Evolutionary conservation across 352 stramenopile genomes (phyloP), one percentile per base, ranked within the genome.

Genomic region (Globisporangium radiosum): DNA sequence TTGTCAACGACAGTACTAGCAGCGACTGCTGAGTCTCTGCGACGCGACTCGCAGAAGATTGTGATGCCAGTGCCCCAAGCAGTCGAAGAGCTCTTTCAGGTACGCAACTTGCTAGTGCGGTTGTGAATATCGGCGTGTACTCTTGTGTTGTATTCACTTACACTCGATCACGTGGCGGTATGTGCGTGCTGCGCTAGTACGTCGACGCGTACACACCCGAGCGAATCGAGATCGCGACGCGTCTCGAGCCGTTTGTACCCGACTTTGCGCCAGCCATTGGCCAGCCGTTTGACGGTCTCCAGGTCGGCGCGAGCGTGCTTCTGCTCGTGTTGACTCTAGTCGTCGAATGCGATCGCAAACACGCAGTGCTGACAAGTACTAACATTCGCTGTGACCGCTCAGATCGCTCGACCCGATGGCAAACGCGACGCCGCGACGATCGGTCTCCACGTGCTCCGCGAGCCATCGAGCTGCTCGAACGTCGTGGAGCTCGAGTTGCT

Each of bases 241-340:
- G 73, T 44, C 69, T 98, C 7, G 89, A 97, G 66, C 93, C 88
- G 17, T 98, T 98, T 56, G 74, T 98, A 10, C 95, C 95, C 0
- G 87, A 96, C 25, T 98, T 92, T 60, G 91, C 97, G 17, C 95
- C 95, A 4, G 59, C 68, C 0, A 77, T 89, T 7, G 82, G 82
- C 4, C 33, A 83, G 0, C 82, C 82, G 0, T 92, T 87, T 52
- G 80, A 90, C 44, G 80, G 76, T 38, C 81, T 88, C n/a, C 70
- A 87, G 70, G 76, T 90, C 63, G 40, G 25, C 25, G 25, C 25
- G 25, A 33, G 25, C 25, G 25, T 33, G 25, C 25, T 33, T 33
- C 25, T 33, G 25, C 25, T 33, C 25, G 25, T 33, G 25, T 33
- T 33, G 25, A 33, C 25, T 19, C 15, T 1, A 55, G 7, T 65